Evolutionary conservation across 345 rosid species (phyloP).

Genomic region (Gossypium arboreum): DNA sequence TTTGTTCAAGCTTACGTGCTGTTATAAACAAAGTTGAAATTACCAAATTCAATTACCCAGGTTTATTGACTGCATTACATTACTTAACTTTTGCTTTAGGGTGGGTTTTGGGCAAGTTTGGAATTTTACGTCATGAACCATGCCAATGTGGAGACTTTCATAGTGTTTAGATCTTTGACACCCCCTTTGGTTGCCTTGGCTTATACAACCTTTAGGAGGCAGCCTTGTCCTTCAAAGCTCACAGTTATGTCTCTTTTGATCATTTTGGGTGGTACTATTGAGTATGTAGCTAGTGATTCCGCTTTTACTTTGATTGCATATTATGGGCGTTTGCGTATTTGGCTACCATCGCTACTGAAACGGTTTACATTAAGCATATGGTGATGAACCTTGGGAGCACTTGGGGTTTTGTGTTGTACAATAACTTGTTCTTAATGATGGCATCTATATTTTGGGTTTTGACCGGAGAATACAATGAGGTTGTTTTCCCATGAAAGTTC

Average conservation of each 20-base stretch:
- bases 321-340: no score
- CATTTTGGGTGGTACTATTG: slow-evolving; percentile 82
- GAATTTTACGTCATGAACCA: slow-evolving; percentile 84
- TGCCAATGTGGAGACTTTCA: slow-evolving; percentile 78
- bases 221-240: slow-evolving; percentile 72
- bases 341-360: slow-evolving; percentile 50
- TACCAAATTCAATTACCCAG: slow-evolving; percentile 80
- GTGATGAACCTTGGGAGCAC: slow-evolving; percentile 63
- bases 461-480: slow-evolving; percentile 59
- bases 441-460: slow-evolving; percentile 28
- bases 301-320: slow-evolving; percentile 27
- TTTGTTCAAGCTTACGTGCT: no score
- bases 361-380: slow-evolving; percentile 58
- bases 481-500: no score
- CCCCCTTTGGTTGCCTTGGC: slow-evolving; percentile 66
- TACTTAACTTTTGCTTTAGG: slow-evolving; percentile 72
- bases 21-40: slow-evolving; percentile 87
- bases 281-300: slow-evolving; percentile 21
- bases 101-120: slow-evolving; percentile 70
- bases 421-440: slow-evolving; percentile 54
- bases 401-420: slow-evolving; percentile 49
- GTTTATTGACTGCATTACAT: slow-evolving; percentile 87
- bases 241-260: slow-evolving; percentile 25
- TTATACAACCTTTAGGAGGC: slow-evolving; percentile 69
- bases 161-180: no score